Evolutionary conservation across 345 rosid species (phyloP).

Genomic region (Euphorbia peplus): DNA sequence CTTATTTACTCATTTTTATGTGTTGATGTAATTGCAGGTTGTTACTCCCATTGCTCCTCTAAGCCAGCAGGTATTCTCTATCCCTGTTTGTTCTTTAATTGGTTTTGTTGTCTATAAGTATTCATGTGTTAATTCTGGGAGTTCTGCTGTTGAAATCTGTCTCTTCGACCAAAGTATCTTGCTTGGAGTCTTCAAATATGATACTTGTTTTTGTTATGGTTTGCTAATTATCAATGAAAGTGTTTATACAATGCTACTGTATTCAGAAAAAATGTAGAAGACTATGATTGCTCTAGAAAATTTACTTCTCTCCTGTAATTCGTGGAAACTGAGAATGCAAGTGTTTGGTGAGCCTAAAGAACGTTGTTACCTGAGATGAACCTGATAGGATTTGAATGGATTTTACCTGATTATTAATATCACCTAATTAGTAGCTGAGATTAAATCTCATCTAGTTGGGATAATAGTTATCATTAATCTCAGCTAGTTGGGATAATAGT

Average conservation of each 20-base stretch:
- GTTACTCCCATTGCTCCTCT: conserved; percentile 98
- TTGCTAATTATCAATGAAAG: neutral
- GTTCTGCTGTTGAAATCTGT: neutral
- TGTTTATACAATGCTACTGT: neutral
- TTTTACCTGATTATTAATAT: neutral
- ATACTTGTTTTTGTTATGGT: neutral
- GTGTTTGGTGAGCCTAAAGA: neutral
- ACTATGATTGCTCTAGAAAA: neutral
- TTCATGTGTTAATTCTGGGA: neutral
- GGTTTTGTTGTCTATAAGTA: neutral
- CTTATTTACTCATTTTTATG: neutral
- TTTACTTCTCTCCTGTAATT: neutral
- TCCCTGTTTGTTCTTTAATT: neutral
- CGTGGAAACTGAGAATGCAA: neutral
- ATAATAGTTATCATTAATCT: too few relatives aligned
- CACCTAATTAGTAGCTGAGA: neutral
- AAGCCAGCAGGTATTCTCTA: conserved; percentile 79
- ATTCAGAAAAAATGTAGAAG: neutral
- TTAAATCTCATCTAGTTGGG: neutral
- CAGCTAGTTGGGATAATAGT: neutral
- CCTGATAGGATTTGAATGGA: neutral
- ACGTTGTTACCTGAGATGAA: neutral
- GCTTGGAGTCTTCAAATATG: neutral
- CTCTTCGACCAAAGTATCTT: neutral
- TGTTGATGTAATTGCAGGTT: conserved; percentile 47